Percentiles rank a stretch among this genome's conserved stretches.
Evolutionary conservation across 2,329 filamentous ascomycete species (phyloP).

Genomic region (Achaetomium macrosporum): DNA sequence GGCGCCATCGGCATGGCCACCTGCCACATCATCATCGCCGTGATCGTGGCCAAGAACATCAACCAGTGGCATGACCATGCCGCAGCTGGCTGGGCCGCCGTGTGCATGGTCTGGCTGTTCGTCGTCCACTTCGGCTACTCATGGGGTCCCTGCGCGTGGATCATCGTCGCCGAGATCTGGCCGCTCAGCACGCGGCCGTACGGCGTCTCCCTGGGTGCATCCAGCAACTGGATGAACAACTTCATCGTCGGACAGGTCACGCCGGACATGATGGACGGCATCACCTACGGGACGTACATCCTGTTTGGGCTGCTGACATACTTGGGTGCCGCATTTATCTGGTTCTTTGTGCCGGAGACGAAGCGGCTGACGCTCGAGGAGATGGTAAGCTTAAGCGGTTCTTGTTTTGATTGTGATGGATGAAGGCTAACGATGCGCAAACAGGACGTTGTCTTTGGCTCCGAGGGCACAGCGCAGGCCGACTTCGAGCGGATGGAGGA

Average conservation of each 20-base stretch:
- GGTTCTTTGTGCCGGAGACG: slow-evolving; percentile 60
- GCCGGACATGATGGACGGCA: slow-evolving; percentile 58
- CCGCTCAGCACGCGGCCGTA: slow-evolving; percentile 64
- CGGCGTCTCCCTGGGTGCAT: slow-evolving; percentile 63
- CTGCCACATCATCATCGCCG: slow-evolving; percentile 66
- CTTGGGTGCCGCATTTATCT: slow-evolving; percentile 55
- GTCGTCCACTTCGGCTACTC: slow-evolving; percentile 69
- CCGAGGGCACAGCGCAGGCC: slow-evolving; percentile 58
- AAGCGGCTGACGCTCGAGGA: slow-evolving; percentile 60
- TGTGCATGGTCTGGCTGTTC: slow-evolving; percentile 66
- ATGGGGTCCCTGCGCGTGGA: slow-evolving; percentile 72
- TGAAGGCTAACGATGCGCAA: background rate
- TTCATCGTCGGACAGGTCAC: slow-evolving; percentile 65
- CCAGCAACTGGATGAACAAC: slow-evolving; percentile 59
- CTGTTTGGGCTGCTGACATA: slow-evolving; percentile 62
- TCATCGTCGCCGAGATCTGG: slow-evolving; percentile 69
- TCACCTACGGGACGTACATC: slow-evolving; percentile 67
- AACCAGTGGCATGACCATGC: slow-evolving; percentile 50
- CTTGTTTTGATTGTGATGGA: too few relatives aligned
- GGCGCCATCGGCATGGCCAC: slow-evolving; percentile 65
- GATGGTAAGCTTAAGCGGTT: slow-evolving; percentile 49
- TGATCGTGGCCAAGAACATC: slow-evolving; percentile 60
- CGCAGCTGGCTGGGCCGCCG: slow-evolving; percentile 64
- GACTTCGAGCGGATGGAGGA: slow-evolving; percentile 67
- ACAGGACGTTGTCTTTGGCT: slow-evolving; percentile 61